Evolutionary conservation across 2,329 filamentous ascomycete genomes (phyloP), one percentile per base, ranked within the genome.

Genomic region (Aspergillus jensenii): DNA sequence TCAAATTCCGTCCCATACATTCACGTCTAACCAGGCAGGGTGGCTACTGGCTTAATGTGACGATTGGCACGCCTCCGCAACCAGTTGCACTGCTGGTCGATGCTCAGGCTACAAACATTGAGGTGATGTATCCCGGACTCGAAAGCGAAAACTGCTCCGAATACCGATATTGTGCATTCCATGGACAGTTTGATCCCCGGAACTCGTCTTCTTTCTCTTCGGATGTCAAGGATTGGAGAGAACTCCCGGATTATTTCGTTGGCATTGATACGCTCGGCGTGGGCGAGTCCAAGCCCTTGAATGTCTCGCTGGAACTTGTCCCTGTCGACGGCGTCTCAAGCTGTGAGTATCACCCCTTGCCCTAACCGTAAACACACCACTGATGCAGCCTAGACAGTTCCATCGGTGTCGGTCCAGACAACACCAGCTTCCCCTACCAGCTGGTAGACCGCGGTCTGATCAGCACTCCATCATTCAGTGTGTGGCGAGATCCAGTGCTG

Each of bases 391-490:
- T 17, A 56, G 54, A 51, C 54, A 56, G 39, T 27, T 21, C 54
- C 54, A 25, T 56, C 25, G 47, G 54, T 7, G 17, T 56, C 17
- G 41, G 37, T 23, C 40, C 54, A 17, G n/a, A 15, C 37, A 45
- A 44, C 12, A 41, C 39, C 47, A 56, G 54, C 47, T 56, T 56
- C 39, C 37, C 39, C 14, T 56, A 56, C 37, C 37, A 43, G 14
- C 47, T 56, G 4, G 54, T 56, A 8, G 46, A 56, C 17, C 37
- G 21, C n/a, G 46, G 46, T 39, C 47, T 56, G 4, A 52, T 44
- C 47, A 51, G 15, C 47, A 51, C 54, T 4, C 54, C 54, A 7
- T 56, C 47, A 27, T 51, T 56, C 47, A 56, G 54, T 35, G 27
- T 39, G 3, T 51, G 46, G 19, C 40, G 46, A n/a, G 46, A 56